Evolutionary conservation across 768 basidiomycete genomes (phyloP), one percentile per base, ranked within the genome.

Genomic region (Candolleomyces eurysporus): DNA sequence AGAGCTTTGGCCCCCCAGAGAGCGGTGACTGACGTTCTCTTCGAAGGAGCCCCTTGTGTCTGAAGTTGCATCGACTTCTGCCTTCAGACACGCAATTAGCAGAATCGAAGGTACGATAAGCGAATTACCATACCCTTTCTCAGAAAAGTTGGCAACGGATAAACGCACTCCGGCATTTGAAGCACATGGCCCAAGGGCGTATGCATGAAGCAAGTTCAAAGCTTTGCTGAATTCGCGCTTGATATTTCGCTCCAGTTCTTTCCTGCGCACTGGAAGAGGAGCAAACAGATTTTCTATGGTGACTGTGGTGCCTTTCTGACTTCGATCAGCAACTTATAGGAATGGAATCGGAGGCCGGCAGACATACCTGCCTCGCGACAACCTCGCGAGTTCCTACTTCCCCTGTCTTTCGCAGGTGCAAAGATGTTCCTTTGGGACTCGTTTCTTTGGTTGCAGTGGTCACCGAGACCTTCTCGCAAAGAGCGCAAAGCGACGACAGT

Each of bases 211-310:
- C 16, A 97, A 76, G 6, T 82, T 77, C n/a, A 98, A 70, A 1
- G 91, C 90, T 68, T 97, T 97, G 4, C 79, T 85, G 67, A 91
- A 96, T 66, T 98, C 96, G 46, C 94, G 85, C 71, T 96, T 98
- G 0, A 82, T 79, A 65, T 96, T 95, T 58, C 92, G 79, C 68
- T 94, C 89, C 36, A 98, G 82, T 66, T 98, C 97, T 71, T 96
- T 96, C 6, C 94, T 81, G 5, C 96, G 84, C 6, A 99, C 97
- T 0, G 97, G 94, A 0, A 98, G 80, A 0, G 91, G 84, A 6
- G 79, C 76, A 73, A 98, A 98, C 0, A 96, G 78, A 31, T 84
- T 84, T 0, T 84, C 78, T 2, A 97, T 73, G 0, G 77, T 76
- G 19, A 95, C 82, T 0, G 96, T 96, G 0, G 96, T 98, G 5